A percentile compares a stretch with the other conserved stretches of the same genome.
Evolutionary conservation across 441 rosid species (phyloP).

Genomic region (Populus hybrid): DNA sequence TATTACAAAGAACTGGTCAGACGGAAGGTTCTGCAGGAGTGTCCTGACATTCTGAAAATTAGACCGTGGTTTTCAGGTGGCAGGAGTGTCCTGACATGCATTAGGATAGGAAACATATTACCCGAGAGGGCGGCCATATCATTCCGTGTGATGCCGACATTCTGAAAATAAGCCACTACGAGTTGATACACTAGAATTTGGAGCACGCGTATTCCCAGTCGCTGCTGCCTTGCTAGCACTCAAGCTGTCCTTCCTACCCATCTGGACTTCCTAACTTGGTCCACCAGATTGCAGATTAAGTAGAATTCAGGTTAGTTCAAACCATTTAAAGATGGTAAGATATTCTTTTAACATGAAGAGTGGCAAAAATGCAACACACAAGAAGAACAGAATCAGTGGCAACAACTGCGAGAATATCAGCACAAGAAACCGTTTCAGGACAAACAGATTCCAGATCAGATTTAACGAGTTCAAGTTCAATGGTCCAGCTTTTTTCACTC

Average conservation of each 20-base stretch:
- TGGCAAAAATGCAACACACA: slow-evolving; percentile 24
- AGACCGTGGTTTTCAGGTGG: not conserved
- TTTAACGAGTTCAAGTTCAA: slow-evolving; percentile 76
- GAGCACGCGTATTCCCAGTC: slow-evolving; percentile 56
- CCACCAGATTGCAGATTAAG: slow-evolving; percentile 63
- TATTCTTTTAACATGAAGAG: not conserved
- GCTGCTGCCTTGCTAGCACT: slow-evolving; percentile 69
- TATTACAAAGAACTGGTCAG: slow-evolving; percentile 61
- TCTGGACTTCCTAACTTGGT: slow-evolving; percentile 73
- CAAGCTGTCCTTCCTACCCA: slow-evolving; percentile 70
- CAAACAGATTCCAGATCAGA: slow-evolving; percentile 61
- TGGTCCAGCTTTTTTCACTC: slow-evolving; percentile 79
- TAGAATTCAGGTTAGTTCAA: not conserved
- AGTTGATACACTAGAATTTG: slow-evolving; percentile 57
- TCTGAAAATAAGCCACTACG: slow-evolving; percentile 60
- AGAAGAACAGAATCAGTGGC: slow-evolving; percentile 76
- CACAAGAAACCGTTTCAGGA: slow-evolving; percentile 75
- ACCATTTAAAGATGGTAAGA: not conserved
- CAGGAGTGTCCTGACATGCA: not conserved
- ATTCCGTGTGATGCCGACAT: slow-evolving; percentile 56
- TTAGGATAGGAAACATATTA: not conserved
- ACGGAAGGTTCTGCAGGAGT: slow-evolving; percentile 37
- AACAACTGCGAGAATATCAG: slow-evolving; percentile 69
- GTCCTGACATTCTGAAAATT: not conserved
- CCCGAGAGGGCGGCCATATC: slow-evolving; percentile 84